Conservation (phyloP, 441 rosid genomes). For the Pelargonium cotyledonis region DNA sequence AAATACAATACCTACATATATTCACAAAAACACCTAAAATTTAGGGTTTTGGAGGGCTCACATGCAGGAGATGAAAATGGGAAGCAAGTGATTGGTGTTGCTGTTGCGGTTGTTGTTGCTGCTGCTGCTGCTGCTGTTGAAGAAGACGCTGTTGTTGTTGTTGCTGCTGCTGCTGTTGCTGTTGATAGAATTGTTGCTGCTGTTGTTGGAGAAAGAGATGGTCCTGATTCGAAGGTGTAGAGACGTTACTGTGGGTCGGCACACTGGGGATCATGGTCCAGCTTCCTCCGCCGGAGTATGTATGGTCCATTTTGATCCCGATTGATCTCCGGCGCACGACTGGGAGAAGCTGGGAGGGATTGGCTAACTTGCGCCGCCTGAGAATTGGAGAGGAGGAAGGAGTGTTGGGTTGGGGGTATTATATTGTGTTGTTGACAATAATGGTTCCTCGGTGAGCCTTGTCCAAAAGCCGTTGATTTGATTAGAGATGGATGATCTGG, state of each 20-base stretch:
- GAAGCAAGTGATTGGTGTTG: constrained; percentile 88
- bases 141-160: constrained; percentile 21
- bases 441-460: not conserved
- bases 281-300: constrained; percentile 43
- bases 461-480: not conserved
- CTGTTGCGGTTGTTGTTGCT: constrained; percentile 40
- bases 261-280: constrained; percentile 65
- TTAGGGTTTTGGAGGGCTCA: constrained; percentile 17
- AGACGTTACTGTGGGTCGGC: constrained; percentile 45
- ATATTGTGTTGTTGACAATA: not conserved
- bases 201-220: constrained; percentile 39
- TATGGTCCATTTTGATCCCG: constrained; percentile 34
- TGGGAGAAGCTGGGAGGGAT: not conserved
- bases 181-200: constrained; percentile 37
- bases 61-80: constrained; percentile 71
- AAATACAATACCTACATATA: not conserved
- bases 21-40: not conserved
- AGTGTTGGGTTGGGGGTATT: not conserved
- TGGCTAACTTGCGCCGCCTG: constrained; percentile 1
- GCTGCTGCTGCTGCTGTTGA: constrained; percentile 19
- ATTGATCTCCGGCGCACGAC: not conserved
- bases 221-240: constrained; percentile 65
- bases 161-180: constrained; percentile 25
- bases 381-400: not conserved
- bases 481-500: too few relatives aligned